Evolutionary conservation across 2,329 filamentous ascomycete species (phyloP), one percentile per base, ranked within the genome.

Genomic region (Fusarium torulosum): DNA sequence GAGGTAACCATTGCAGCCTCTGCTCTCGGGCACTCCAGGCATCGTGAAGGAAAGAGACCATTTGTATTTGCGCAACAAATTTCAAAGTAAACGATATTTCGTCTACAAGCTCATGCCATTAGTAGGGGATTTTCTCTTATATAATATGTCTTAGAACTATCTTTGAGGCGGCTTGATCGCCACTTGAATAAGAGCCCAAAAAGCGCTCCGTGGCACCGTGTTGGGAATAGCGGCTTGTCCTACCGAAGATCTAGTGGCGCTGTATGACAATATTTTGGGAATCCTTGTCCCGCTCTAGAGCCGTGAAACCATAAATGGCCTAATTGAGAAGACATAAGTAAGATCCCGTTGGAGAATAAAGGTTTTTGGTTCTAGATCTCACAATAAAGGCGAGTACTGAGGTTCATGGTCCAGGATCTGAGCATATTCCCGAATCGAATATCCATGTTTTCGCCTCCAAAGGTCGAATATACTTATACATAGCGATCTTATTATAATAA

Each of bases 1-100:
- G 33, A 82, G 79, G 68, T 83, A 86, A 15, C 76, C 80, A 38
- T 84, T 80, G 59, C 84, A 86, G 23, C 81, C 84, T 62, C 79
- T 78, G 44, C 82, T 80, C 6, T 79, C 80, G 8, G 84, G 84
- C 11, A 86, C 84, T 14, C 84, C 84, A 0, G 83, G 82, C 84
- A 85, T 85, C 2, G 40, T 42, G 10, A 15, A 20, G 2, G 4
- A 42, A 21, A 14, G 7, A 4, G 37, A 2, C 19, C 20, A 3
- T 43, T 19, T 17, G 27, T 25, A 19, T 27, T 19, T 3, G 6
- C 0, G 4, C 9, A 20, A 21, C 1, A 15, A 15, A 33, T 33
- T 31, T 15, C 6, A n/a, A 9, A 15, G 7, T 0, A 3, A 19
- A 8, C 13, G 4, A 33, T 10, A 3, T 15, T 11, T 10, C 0